A percentile compares a stretch with the other conserved stretches of the same genome.
Evolutionary conservation across 495 filamentous ascomycete species (phyloP).

Genomic region (Xylaria palmicola): DNA sequence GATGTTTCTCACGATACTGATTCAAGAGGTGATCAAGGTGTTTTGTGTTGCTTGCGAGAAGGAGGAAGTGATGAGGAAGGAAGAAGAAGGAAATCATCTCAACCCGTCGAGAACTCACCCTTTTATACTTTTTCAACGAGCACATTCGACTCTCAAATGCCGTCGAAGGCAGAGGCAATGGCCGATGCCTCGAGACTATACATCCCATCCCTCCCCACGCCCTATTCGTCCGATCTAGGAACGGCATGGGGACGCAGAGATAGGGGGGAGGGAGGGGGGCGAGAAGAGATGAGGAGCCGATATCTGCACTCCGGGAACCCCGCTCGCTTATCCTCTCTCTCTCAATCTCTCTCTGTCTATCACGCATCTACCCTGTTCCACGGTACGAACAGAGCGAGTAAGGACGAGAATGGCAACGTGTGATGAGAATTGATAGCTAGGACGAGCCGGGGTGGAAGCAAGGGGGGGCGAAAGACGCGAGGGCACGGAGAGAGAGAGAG

Average conservation of each 20-base stretch:
- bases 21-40: conserved; percentile 5
- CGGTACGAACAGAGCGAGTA: conserved; percentile 6
- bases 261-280: background rate
- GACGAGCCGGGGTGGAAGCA: background rate
- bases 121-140: conserved; percentile 61
- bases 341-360: background rate
- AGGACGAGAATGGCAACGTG: background rate
- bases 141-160: background rate
- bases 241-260: conserved; percentile 7
- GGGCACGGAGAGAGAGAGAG: background rate
- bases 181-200: background rate
- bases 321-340: background rate
- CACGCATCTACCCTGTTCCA: background rate
- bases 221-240: conserved; percentile 43
- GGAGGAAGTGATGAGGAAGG: conserved; percentile 50
- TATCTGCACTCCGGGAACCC: background rate
- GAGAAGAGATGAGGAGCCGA: background rate
- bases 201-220: background rate
- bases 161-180: background rate
- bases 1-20: conserved; percentile 12
- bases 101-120: conserved; percentile 46
- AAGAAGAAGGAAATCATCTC: conserved; percentile 49
- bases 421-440: conserved; percentile 8
- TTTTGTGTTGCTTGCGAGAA: conserved; percentile 30
- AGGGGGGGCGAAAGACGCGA: background rate